These are phyloP conservation scores for Xylaria sp. DNA, from an alignment of 2,329 filamentous ascomycete species.

Conservation along the genomic window DNA sequence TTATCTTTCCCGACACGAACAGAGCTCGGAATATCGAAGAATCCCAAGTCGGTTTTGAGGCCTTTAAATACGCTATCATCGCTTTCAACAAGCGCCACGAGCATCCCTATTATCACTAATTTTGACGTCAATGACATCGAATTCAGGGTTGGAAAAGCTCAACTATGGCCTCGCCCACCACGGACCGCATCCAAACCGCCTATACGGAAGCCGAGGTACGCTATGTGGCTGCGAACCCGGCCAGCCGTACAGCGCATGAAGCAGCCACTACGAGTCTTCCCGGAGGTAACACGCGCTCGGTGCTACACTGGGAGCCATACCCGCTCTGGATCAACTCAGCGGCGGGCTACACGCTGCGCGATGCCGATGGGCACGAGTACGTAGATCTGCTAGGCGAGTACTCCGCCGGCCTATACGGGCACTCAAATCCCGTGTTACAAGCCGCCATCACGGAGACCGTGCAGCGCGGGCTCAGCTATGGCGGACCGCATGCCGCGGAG, in stretches of 20 bases:
- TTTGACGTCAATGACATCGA: background rate
- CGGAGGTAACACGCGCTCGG: constrained; percentile 48
- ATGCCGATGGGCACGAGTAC: constrained; percentile 60
- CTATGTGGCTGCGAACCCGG: constrained; percentile 52
- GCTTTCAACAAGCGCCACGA: background rate
- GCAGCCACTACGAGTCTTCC: constrained; percentile 49
- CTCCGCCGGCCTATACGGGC: constrained; percentile 73
- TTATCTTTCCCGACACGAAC: constrained; percentile 18
- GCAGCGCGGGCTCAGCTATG: constrained; percentile 33
- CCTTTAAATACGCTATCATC: background rate
- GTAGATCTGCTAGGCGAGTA: constrained; percentile 71
- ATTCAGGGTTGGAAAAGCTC: constrained; percentile 22
- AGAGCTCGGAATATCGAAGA: background rate
- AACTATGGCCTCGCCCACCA: constrained; percentile 16
- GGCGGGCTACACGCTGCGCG: constrained; percentile 51
- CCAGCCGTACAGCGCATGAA: constrained; percentile 53
- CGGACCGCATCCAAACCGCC: constrained; percentile 42
- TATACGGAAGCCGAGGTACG: constrained; percentile 50
- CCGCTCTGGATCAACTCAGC: constrained; percentile 55
- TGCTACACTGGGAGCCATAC: constrained; percentile 55
- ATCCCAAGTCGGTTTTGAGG: background rate
- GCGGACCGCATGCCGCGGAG: constrained; percentile 35
- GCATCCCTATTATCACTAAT: background rate
- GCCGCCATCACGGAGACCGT: constrained; percentile 56
- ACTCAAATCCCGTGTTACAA: constrained; percentile 66